These are phyloP conservation scores for Helminthosporium solani DNA, from an alignment of 2,329 filamentous ascomycete species.

Conservation along the genomic window DNA sequence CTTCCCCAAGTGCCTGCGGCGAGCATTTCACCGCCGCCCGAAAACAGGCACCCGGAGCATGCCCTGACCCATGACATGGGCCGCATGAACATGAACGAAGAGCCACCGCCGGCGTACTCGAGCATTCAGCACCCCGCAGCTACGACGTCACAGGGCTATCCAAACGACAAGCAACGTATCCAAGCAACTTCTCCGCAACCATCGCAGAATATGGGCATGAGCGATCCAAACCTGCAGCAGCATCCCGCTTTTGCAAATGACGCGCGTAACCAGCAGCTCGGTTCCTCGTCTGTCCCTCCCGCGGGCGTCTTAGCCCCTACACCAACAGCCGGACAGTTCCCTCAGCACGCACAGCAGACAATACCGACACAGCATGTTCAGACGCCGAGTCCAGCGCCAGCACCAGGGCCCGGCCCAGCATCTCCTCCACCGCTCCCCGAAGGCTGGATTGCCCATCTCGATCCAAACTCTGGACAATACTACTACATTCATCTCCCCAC, in stretches of 20 bases:
- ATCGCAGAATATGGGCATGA: constrained; percentile 28
- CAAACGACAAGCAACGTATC: constrained; percentile 71
- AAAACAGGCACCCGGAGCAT: constrained; percentile 48
- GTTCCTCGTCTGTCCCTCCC: constrained; percentile 42
- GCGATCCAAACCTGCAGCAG: constrained; percentile 52
- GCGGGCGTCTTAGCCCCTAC: constrained; percentile 31
- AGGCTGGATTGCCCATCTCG: constrained; percentile 96
- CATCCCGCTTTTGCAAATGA: constrained; percentile 95
- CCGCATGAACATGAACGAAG: constrained; percentile 75
- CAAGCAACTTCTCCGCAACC: constrained; percentile 36
- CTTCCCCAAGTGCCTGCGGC: constrained; percentile 29
- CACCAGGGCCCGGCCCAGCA: constrained; percentile 62
- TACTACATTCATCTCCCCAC: constrained; percentile 97
- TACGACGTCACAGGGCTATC: constrained; percentile 60
- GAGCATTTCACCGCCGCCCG: constrained; percentile 29
- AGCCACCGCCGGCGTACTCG: constrained; percentile 93
- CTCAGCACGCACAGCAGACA: constrained; percentile 18
- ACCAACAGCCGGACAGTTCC: constrained; percentile 29
- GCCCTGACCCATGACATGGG: constrained; percentile 85
- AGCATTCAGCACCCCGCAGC: constrained; percentile 56
- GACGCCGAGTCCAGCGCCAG: constrained; percentile 47
- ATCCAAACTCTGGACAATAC: constrained; percentile 94
- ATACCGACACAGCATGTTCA: constrained; percentile 35
- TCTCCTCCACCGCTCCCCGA: constrained; percentile 93
- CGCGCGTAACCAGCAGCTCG: constrained; percentile 55